Evolutionary conservation across 768 basidiomycete species (phyloP).

Genomic region (Rubroboletus satanas): DNA sequence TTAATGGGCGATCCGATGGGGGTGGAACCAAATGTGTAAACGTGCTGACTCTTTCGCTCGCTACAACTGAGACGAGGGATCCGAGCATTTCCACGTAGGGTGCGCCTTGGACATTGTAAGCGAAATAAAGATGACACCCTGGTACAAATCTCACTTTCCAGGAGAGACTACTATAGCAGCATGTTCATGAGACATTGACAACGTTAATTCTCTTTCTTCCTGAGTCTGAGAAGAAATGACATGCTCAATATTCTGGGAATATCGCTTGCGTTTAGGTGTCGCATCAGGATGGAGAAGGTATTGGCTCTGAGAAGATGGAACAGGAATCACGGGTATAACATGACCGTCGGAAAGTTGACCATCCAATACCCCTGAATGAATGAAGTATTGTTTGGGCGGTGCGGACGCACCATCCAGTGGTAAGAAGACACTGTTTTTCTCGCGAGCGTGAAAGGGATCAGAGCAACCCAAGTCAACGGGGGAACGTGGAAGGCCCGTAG

Average conservation of each 20-base stretch:
- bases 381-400: neutral
- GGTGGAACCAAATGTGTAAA: neutral
- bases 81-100: neutral
- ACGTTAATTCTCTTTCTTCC: constrained; percentile 28
- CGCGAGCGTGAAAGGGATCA: constrained; percentile 1
- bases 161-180: neutral
- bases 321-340: constrained; percentile 9
- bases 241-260: constrained; percentile 16
- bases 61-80: neutral
- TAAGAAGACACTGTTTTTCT: neutral
- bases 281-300: constrained; percentile 30
- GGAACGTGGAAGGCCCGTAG: neutral
- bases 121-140: neutral
- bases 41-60: neutral
- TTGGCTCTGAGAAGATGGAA: constrained; percentile 33
- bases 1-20: constrained; percentile 1
- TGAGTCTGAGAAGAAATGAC: constrained; percentile 34
- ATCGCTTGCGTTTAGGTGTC: constrained; percentile 35
- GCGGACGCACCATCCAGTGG: neutral
- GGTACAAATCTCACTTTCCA: constrained; percentile 16
- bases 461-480: neutral
- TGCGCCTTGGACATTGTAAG: constrained; percentile 13
- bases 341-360: neutral
- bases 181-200: constrained; percentile 5
- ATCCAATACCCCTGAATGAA: neutral